These are phyloP conservation scores for Purpureocillium lavendulum DNA, from an alignment of 2,329 filamentous ascomycete genomes.

Conservation along the genomic window DNA sequence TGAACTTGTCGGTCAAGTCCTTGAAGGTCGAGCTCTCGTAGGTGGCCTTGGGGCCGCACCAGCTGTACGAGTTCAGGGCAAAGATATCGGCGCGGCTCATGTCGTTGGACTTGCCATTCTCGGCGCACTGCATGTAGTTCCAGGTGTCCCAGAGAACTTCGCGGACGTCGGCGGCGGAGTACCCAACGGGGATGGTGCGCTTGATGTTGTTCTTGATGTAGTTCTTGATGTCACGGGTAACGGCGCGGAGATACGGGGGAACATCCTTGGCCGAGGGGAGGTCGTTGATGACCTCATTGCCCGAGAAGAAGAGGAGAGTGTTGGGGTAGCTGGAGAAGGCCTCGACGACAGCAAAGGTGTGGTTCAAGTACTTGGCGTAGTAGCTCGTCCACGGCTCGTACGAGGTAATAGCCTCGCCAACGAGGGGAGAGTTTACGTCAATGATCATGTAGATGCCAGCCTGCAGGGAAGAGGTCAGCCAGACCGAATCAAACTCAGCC, in stretches of 20 bases:
- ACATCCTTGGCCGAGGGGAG: constrained; percentile 48
- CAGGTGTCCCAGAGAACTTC: constrained; percentile 64
- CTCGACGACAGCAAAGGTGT: constrained; percentile 59
- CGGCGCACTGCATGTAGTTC: constrained; percentile 66
- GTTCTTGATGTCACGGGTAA: constrained; percentile 72
- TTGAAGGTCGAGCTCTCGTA: constrained; percentile 57
- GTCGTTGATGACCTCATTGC: constrained; percentile 70
- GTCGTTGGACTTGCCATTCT: constrained; percentile 43
- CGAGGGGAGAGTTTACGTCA: constrained; percentile 58
- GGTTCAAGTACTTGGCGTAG: constrained; percentile 52
- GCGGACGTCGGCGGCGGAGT: constrained; percentile 74
- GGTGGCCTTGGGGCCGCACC: constrained; percentile 54
- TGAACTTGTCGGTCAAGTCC: constrained; percentile 56
- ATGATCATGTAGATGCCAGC: constrained; percentile 63
- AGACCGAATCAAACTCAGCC: background rate
- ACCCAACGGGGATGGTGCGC: constrained; percentile 66
- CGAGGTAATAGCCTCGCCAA: constrained; percentile 48
- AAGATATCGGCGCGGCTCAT: constrained; percentile 65
- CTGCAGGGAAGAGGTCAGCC: constrained; percentile 14
- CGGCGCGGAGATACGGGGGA: constrained; percentile 65
- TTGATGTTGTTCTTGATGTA: constrained; percentile 66
- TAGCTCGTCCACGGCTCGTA: constrained; percentile 50
- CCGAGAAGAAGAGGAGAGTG: constrained; percentile 66
- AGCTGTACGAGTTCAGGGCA: constrained; percentile 66
- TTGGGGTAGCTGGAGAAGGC: constrained; percentile 61